Conservation (phyloP, 257 asterid genomes). For the Scutellaria minor region DNA sequence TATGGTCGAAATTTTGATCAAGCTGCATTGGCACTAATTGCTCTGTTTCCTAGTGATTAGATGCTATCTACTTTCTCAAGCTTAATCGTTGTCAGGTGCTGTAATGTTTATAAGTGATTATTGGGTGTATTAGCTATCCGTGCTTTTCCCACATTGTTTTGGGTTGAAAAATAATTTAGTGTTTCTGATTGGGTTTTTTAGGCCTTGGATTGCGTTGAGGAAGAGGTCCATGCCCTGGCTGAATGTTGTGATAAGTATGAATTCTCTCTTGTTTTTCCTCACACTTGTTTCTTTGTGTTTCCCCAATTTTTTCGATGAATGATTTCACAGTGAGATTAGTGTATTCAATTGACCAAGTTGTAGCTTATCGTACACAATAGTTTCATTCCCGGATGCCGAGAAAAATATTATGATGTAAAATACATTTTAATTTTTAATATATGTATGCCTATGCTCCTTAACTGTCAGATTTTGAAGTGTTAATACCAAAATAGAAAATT, state of each 20-base stretch:
- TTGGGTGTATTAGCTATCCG: background rate
- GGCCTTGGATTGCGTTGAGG: conserved; percentile 95
- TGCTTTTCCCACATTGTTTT: conserved; percentile 8
- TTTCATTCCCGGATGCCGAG: background rate
- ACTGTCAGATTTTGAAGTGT: background rate
- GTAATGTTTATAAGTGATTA: conserved; percentile 5
- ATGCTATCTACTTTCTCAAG: conserved; percentile 19
- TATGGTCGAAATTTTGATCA: conserved; percentile 17
- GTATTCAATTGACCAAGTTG: conserved; percentile 3
- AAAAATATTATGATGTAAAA: background rate
- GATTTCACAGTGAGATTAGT: background rate
- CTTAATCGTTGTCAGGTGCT: conserved; percentile 15
- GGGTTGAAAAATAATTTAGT: conserved; percentile 27
- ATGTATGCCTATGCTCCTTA: background rate
- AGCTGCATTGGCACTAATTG: conserved; percentile 2
- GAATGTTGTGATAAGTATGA: conserved; percentile 92
- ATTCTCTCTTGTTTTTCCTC: conserved; percentile 25
- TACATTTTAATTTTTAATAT: background rate
- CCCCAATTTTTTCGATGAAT: background rate
- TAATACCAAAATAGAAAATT: conserved; percentile 14
- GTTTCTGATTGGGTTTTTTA: conserved; percentile 36
- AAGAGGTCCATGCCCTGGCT: conserved; percentile 86
- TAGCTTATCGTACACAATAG: background rate
- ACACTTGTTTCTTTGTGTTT: conserved; percentile 20
- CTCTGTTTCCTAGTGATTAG: background rate